Percentiles rank a stretch among this genome's conserved stretches.
Evolutionary conservation across 495 filamentous ascomycete species (phyloP).

Genomic region (Penicillium manginii): DNA sequence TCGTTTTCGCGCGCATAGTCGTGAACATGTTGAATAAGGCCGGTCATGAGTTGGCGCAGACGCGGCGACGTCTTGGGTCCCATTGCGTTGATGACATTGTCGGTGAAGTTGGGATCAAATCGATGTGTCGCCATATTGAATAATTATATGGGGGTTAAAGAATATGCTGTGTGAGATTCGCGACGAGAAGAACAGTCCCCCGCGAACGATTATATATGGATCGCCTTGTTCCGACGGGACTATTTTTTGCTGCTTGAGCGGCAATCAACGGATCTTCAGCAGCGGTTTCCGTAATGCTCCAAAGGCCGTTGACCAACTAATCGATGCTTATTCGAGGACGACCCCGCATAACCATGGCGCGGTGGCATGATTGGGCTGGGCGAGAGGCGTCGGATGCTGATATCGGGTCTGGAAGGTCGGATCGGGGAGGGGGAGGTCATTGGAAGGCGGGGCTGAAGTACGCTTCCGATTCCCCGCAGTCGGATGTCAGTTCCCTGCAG

Average conservation of each 20-base stretch:
- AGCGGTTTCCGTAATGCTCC: not conserved
- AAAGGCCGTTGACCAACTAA: constrained; percentile 22
- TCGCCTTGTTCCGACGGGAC: constrained; percentile 21
- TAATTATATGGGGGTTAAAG: not conserved
- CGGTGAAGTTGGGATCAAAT: constrained; percentile 66
- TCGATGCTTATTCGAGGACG: constrained; percentile 28
- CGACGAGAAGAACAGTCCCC: not conserved
- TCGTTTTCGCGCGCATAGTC: constrained; percentile 55
- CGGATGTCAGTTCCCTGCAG: not conserved
- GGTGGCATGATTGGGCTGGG: constrained; percentile 23
- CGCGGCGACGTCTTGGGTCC: constrained; percentile 67
- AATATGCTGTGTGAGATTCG: not conserved
- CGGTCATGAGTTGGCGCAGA: constrained; percentile 45
- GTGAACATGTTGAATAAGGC: constrained; percentile 49
- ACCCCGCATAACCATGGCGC: constrained; percentile 25
- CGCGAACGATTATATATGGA: constrained; percentile 3
- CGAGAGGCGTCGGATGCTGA: constrained; percentile 18
- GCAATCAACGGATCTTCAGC: constrained; percentile 11
- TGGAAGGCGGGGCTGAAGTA: not conserved
- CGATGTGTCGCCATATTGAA: constrained; percentile 40
- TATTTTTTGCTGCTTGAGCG: constrained; percentile 11
- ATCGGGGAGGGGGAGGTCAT: not conserved
- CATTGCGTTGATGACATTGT: constrained; percentile 70
- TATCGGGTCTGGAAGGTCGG: constrained; percentile 21
- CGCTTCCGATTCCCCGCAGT: constrained; percentile 6